Evolutionary conservation across 2,329 filamentous ascomycete species (phyloP).

Genomic region (Ascochyta lentis): DNA sequence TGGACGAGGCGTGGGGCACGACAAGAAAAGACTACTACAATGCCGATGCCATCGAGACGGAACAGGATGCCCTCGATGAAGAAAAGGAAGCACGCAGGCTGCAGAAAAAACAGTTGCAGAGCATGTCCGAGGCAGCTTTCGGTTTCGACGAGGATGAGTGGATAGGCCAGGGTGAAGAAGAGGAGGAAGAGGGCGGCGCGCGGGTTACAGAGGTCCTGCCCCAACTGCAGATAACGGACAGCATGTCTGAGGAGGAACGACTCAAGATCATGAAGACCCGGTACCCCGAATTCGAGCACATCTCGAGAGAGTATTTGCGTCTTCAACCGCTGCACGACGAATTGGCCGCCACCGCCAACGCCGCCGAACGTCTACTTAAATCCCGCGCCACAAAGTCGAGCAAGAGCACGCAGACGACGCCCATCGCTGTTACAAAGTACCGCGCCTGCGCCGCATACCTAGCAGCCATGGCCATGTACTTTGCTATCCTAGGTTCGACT

Average conservation of each 20-base stretch:
- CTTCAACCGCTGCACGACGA: slow-evolving; percentile 69
- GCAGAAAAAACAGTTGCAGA: slow-evolving; percentile 87
- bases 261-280: slow-evolving; percentile 76
- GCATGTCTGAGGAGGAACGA: slow-evolving; percentile 77
- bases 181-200: slow-evolving; percentile 56
- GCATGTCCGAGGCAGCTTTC: slow-evolving; percentile 91
- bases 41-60: slow-evolving; percentile 76
- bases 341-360: slow-evolving; percentile 64
- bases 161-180: slow-evolving; percentile 62
- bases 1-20: slow-evolving; percentile 80
- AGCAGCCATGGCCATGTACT: slow-evolving; percentile 88
- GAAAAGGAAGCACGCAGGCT: slow-evolving; percentile 87
- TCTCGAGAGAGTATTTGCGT: slow-evolving; percentile 80
- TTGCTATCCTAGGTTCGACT: slow-evolving; percentile 87
- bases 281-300: slow-evolving; percentile 90
- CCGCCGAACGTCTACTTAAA: slow-evolving; percentile 57
- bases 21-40: slow-evolving; percentile 93
- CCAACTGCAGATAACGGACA: slow-evolving; percentile 79
- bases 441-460: slow-evolving; percentile 86
- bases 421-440: slow-evolving; percentile 66
- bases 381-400: slow-evolving; percentile 34
- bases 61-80: slow-evolving; percentile 83
- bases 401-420: slow-evolving; percentile 29
- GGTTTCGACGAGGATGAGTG: slow-evolving; percentile 91
- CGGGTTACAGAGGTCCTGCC: slow-evolving; percentile 87